These are phyloP conservation scores for Annona squamosa DNA, from an alignment of 164 flowering plant genomes.

Conservation along the genomic window DNA sequence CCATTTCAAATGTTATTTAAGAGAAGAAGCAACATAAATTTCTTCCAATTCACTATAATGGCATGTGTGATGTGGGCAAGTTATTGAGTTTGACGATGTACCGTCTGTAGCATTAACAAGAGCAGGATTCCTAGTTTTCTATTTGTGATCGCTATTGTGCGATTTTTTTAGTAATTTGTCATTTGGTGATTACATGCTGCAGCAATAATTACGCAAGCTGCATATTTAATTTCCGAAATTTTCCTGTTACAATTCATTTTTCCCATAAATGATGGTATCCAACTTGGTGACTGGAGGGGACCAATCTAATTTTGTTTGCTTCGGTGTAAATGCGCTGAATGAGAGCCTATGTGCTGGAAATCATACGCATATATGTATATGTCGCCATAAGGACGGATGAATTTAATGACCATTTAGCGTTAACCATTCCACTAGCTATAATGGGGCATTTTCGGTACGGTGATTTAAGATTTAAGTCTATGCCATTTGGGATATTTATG, in stretches of 20 bases:
- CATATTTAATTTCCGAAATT: too few relatives aligned
- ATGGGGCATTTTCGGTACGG: neutral
- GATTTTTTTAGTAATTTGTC: too few relatives aligned
- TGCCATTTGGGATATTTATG: neutral
- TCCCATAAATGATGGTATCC: neutral
- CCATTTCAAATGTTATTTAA: neutral
- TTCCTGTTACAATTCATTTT: neutral
- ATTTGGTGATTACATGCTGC: too few relatives aligned
- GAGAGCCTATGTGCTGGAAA: neutral
- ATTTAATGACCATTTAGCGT: neutral
- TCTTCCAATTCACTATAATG: neutral
- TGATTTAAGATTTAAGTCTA: neutral
- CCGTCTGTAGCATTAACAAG: neutral
- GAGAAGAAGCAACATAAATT: neutral
- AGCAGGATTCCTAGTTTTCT: too few relatives aligned
- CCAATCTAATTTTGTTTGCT: neutral
- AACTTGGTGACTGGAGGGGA: neutral
- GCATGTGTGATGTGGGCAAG: neutral
- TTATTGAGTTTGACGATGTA: neutral
- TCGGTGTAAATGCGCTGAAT: neutral
- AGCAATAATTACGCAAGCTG: too few relatives aligned
- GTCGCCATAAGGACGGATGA: neutral
- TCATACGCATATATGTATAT: neutral
- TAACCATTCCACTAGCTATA: neutral
- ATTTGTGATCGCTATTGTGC: too few relatives aligned